A percentile compares a stretch with the other conserved stretches of the same genome.
These are phyloP conservation scores for Lachnellula arida DNA, from an alignment of 2,329 filamentous ascomycete genomes.

Conservation along the genomic window DNA sequence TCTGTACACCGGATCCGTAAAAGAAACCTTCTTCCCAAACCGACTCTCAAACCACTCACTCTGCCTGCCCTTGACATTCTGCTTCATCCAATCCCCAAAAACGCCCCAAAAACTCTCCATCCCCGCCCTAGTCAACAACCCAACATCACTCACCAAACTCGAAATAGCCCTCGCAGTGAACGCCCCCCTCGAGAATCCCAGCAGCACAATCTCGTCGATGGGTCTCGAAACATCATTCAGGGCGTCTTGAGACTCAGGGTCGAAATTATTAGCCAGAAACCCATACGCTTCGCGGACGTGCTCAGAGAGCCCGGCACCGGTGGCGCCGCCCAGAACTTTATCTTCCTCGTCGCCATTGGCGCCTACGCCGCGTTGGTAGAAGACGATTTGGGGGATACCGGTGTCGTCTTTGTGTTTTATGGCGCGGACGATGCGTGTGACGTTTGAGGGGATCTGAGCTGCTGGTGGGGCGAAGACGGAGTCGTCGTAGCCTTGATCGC, in stretches of 20 bases:
- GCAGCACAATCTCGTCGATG: conserved; percentile 34
- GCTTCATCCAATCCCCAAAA: conserved; percentile 35
- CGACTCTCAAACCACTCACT: conserved; percentile 19
- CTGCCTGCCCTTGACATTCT: conserved; percentile 17
- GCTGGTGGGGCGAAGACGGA: conserved; percentile 7
- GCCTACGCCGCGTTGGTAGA: conserved; percentile 57
- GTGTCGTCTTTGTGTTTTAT: conserved; percentile 47
- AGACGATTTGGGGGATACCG: conserved; percentile 51
- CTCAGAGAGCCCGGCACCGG: conserved; percentile 49
- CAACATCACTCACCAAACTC: conserved; percentile 34
- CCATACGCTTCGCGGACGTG: conserved; percentile 45
- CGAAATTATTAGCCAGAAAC: conserved; percentile 43
- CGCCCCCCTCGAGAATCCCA: conserved; percentile 39
- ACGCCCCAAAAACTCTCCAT: conserved; percentile 40
- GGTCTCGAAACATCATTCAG: conserved; percentile 13
- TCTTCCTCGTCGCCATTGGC: conserved; percentile 45
- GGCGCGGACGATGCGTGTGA: conserved; percentile 53
- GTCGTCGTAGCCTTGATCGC: conserved; percentile 15
- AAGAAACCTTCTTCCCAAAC: conserved; percentile 14
- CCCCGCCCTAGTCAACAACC: conserved; percentile 39
- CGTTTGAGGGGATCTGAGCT: conserved; percentile 45
- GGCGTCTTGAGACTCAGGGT: conserved; percentile 20
- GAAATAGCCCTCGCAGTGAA: conserved; percentile 37
- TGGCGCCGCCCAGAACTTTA: conserved; percentile 47
- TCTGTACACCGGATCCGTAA: conserved; percentile 19